A percentile compares a stretch with the other conserved stretches of the same genome.
Evolutionary conservation across 2,329 filamentous ascomycete genomes (phyloP).

Genomic region (Parasarocladium wereldwijsianum): DNA sequence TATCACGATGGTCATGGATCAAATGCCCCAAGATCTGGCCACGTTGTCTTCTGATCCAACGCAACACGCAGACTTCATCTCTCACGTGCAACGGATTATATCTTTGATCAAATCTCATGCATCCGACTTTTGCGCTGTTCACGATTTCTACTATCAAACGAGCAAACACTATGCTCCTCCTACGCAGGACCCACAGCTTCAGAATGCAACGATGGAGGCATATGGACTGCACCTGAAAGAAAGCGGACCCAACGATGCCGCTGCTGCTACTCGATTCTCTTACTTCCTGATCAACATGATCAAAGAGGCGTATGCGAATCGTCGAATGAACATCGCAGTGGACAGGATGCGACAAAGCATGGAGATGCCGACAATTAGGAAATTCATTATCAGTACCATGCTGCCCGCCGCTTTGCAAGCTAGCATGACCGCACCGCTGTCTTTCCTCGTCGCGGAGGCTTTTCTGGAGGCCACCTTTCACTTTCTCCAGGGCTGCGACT

Average conservation of each 20-base stretch:
- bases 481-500: slow-evolving; percentile 17
- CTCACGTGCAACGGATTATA: slow-evolving; percentile 36
- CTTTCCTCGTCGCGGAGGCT: slow-evolving; percentile 34
- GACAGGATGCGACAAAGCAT: slow-evolving; percentile 32
- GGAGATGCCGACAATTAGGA: slow-evolving; percentile 25
- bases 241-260: slow-evolving; percentile 29
- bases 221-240: slow-evolving; percentile 41
- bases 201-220: slow-evolving; percentile 38
- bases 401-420: slow-evolving; percentile 35
- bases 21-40: slow-evolving; percentile 35
- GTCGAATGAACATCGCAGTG: slow-evolving; percentile 30
- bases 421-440: slow-evolving; percentile 16
- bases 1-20: slow-evolving; percentile 34
- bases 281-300: slow-evolving; percentile 43
- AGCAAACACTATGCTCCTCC: slow-evolving; percentile 41
- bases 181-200: slow-evolving; percentile 38
- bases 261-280: slow-evolving; percentile 34
- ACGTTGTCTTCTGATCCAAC: slow-evolving; percentile 17
- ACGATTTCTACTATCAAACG: slow-evolving; percentile 41
- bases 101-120: slow-evolving; percentile 38
- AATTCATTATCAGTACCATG: slow-evolving; percentile 36
- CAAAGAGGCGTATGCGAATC: slow-evolving; percentile 36
- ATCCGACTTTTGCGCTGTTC: slow-evolving; percentile 36
- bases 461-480: slow-evolving; percentile 29
- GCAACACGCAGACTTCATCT: slow-evolving; percentile 31